A percentile compares a stretch with the other conserved stretches of the same genome.
Evolutionary conservation across 441 rosid genomes (phyloP).

Genomic region (Pelargonium myrrhifolium): DNA sequence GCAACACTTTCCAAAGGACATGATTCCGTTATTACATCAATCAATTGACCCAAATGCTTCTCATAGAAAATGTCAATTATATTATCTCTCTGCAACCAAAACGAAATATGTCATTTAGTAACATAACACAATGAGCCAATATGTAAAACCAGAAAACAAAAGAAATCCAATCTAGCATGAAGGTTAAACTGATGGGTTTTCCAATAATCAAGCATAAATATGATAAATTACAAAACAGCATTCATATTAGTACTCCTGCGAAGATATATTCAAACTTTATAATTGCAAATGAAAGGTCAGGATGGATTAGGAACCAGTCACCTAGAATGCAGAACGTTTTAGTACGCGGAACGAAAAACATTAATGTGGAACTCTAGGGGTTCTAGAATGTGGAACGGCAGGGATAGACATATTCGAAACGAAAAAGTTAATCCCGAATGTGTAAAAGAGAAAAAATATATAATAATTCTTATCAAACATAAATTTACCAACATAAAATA

Average conservation of each 20-base stretch:
- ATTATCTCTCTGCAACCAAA: constrained; percentile 67
- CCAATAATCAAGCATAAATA: constrained; percentile 17
- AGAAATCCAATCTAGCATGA: constrained; percentile 17
- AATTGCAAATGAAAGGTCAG: neutral
- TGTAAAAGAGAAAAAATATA: too few relatives aligned
- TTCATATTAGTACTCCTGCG: constrained; percentile 18
- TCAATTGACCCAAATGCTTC: constrained; percentile 81
- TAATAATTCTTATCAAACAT: too few relatives aligned
- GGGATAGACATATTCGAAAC: too few relatives aligned
- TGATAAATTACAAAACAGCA: constrained; percentile 17
- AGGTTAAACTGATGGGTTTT: constrained; percentile 15
- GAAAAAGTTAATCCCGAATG: too few relatives aligned
- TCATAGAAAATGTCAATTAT: constrained; percentile 91
- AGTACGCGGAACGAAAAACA: neutral
- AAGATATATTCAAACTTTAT: constrained; percentile 11
- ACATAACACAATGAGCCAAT: constrained; percentile 16
- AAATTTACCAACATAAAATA: too few relatives aligned
- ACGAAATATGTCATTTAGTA: constrained; percentile 11
- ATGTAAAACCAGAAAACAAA: constrained; percentile 17
- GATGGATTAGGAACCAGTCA: neutral
- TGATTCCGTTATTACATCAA: constrained; percentile 79
- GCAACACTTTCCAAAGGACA: constrained; percentile 42
- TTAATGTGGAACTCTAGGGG: neutral
- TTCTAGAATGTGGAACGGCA: too few relatives aligned
- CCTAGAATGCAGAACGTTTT: too few relatives aligned